Evolutionary conservation across 2,329 filamentous ascomycete genomes (phyloP).

Genomic region (Nannizzia gypsea): DNA sequence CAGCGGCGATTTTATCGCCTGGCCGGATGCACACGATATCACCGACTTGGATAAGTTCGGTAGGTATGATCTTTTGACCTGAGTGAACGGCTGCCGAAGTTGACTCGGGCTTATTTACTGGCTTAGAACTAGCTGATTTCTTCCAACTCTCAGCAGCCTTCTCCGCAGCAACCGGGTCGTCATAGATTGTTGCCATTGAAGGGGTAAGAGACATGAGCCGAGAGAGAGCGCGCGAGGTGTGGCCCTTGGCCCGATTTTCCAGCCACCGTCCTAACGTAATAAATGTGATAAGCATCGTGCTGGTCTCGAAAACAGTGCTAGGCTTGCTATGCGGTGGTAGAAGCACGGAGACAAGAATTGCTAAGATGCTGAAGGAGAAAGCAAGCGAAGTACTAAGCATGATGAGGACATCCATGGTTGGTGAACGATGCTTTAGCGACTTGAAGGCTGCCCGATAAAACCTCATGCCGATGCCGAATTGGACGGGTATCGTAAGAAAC

Average conservation of each 20-base stretch:
- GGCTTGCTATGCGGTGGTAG: constrained; percentile 67
- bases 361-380: constrained; percentile 85
- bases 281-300: constrained; percentile 96
- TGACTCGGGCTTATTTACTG: constrained; percentile 12
- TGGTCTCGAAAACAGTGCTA: constrained; percentile 89
- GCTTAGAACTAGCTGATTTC: constrained; percentile 4
- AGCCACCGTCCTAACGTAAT: constrained; percentile 82
- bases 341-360: constrained; percentile 72
- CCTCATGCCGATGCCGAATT: constrained; percentile 89
- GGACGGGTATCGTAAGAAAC: constrained; percentile 74
- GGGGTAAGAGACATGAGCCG: constrained; percentile 90
- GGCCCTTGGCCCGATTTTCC: constrained; percentile 89
- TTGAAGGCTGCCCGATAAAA: constrained; percentile 94
- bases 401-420: constrained; percentile 96
- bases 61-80: constrained; percentile 81
- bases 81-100: constrained; percentile 32
- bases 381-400: constrained; percentile 87
- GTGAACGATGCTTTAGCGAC: constrained; percentile 76
- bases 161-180: constrained; percentile 82
- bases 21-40: constrained; percentile 88
- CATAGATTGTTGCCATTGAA: constrained; percentile 93
- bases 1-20: constrained; percentile 92
- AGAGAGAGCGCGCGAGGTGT: constrained; percentile 88
- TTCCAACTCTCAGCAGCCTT: constrained; percentile 76
- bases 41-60: constrained; percentile 84